Evolutionary conservation across 352 stramenopile species (phyloP).

Genomic region (Stramenopiles sp.): DNA sequence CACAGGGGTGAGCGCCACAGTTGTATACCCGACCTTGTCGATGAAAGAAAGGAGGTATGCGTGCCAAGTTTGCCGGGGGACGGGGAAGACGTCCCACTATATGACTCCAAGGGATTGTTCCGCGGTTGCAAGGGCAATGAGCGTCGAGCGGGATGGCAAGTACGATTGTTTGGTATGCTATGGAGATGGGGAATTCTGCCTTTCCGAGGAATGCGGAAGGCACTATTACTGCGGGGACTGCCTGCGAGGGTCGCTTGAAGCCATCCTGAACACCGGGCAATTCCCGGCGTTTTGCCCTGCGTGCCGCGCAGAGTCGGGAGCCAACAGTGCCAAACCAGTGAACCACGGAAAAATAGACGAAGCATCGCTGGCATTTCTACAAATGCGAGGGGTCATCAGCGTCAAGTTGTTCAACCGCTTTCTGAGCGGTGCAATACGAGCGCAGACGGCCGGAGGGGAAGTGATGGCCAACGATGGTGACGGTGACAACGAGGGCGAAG

Average conservation of each 20-base stretch:
- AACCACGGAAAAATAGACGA: neutral
- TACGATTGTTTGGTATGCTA: slow-evolving; percentile 3
- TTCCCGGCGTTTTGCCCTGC: neutral
- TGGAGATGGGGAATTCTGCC: neutral
- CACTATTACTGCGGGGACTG: neutral
- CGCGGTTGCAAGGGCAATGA: neutral
- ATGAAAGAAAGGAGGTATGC: neutral
- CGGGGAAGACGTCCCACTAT: neutral
- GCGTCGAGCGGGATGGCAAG: neutral
- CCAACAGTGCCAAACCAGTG: neutral
- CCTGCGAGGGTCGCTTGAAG: neutral
- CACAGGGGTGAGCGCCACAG: neutral
- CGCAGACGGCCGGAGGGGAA: neutral
- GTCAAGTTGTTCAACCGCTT: neutral
- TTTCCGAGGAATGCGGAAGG: neutral
- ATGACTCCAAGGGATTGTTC: neutral
- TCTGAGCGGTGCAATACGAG: neutral
- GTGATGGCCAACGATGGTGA: neutral
- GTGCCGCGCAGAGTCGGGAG: neutral
- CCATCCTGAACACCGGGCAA: neutral
- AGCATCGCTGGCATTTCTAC: neutral
- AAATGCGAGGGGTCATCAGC: neutral
- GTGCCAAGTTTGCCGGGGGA: neutral
- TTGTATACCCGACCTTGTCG: neutral
- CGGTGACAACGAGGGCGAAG: neutral